These are phyloP conservation scores for Boletus pseudo-olivaceus DNA, from an alignment of 768 basidiomycete species.

Conservation along the genomic window DNA sequence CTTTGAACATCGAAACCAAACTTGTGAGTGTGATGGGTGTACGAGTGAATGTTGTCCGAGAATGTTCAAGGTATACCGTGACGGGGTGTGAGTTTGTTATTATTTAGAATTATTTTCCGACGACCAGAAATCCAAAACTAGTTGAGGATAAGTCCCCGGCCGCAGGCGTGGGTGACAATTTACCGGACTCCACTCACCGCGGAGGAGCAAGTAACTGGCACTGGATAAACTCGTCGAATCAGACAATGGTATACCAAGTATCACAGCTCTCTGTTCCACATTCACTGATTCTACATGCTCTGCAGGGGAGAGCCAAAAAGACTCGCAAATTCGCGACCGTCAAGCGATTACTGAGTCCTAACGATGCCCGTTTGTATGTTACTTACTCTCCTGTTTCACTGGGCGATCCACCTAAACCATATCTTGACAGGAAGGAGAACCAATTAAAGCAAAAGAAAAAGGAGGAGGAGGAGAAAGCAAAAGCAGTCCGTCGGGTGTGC, in stretches of 20 bases:
- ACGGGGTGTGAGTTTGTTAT: not conserved
- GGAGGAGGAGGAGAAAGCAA: constrained; percentile 75
- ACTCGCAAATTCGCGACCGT: constrained; percentile 93
- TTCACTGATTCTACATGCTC: not conserved
- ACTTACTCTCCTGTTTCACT: not conserved
- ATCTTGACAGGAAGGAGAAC: constrained; percentile 77
- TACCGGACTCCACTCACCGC: not conserved
- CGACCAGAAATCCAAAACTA: not conserved
- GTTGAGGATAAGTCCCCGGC: not conserved
- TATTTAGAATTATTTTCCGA: not conserved
- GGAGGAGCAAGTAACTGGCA: not conserved
- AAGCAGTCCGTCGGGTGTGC: constrained; percentile 75
- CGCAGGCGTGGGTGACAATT: not conserved
- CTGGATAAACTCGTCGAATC: no score
- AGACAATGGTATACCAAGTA: constrained; percentile 18
- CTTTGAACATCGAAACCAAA: not conserved
- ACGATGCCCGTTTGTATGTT: constrained; percentile 85
- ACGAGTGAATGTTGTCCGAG: not conserved
- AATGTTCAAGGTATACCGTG: not conserved
- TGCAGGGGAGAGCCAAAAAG: constrained; percentile 85
- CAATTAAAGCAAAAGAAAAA: constrained; percentile 86
- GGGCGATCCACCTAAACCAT: not conserved
- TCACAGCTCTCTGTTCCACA: not conserved
- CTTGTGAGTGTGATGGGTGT: not conserved
- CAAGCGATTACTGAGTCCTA: constrained; percentile 91